Base-by-base conservation (phyloP, 1,284 basidiomycete species). In the Trametes polyzona region DNA sequence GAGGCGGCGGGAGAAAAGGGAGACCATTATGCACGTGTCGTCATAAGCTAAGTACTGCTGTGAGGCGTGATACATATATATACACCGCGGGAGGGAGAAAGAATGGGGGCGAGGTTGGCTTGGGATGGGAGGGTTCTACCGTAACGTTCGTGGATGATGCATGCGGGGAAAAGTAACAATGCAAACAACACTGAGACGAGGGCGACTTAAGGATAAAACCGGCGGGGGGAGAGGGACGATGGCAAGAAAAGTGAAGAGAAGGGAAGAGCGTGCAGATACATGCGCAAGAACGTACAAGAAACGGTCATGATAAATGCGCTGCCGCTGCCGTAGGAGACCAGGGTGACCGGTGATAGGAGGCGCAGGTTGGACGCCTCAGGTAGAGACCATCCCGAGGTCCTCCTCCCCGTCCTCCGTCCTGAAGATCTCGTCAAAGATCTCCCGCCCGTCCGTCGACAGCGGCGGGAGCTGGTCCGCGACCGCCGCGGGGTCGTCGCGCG, bases 371-470 rank as follows among this genome's bases (percentile, higher is more conserved):
- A 16, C n/a, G 10, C 19, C 42, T 80, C 74, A 92, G 1, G 87
- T 86, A 48, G 89, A 92, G 52, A 92, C 74, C 81, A 84, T 86
- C 29, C 89, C 90, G 43, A 79, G 75, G 64, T 90, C 88, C 59
- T 87, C 83, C 40, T 80, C 83, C n/a, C 76, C 76, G 7, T 74
- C 77, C n/a, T 73, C 58, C 33, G 66, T 58, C 29, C 79, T 77
- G 66, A 92, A 92, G 47, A 90, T 86, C 70, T 89, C 83, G 52
- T 86, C 78, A 67, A 93, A 92, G 37, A 92, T 83, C 61, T 89
- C 88, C 70, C 85, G 88, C 50, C 89, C 89, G 49, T 91, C 86
- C 8, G 78, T 77, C 30, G 82, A 73, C 57, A 93, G 73, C 26
- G 86, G 80, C 42, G 86, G 81, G 6, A 93, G 79, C 61, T 86